Evolutionary conservation across 179 eudicot species (phyloP).

Genomic region (Beta corolliflora): DNA sequence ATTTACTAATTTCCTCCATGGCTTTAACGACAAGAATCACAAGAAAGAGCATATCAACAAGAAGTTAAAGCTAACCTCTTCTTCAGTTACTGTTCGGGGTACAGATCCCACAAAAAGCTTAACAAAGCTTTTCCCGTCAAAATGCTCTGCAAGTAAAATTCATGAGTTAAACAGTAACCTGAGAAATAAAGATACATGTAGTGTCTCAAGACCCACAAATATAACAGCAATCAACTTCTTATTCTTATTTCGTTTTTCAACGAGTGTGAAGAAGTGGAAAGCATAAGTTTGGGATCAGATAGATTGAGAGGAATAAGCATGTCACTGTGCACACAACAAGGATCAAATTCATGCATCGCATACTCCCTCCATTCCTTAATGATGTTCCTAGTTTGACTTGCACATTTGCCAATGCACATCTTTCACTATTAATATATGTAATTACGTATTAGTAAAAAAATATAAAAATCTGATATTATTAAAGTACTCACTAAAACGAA

Average conservation of each 20-base stretch:
- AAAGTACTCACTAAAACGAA: too few species aligned
- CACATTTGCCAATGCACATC: too few species aligned
- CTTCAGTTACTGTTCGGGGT: constrained; percentile 91
- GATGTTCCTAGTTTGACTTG: too few species aligned
- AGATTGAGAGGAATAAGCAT: not conserved
- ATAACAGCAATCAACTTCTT: not conserved
- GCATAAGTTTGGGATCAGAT: not conserved
- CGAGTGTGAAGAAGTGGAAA: not conserved
- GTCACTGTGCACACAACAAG: constrained; percentile 1
- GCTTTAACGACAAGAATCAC: not conserved
- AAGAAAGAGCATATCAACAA: not conserved
- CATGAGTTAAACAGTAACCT: not conserved
- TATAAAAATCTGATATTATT: too few species aligned
- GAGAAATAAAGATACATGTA: not conserved
- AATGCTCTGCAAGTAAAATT: constrained; percentile 45
- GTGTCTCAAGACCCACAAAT: not conserved
- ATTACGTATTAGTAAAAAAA: too few species aligned
- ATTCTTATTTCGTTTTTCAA: not conserved
- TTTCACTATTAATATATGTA: too few species aligned
- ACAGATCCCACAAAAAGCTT: constrained; percentile 98
- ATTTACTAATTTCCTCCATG: too few species aligned
- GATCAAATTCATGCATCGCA: not conserved
- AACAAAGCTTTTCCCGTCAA: constrained; percentile 64
- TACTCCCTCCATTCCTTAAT: too few species aligned
- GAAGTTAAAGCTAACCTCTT: constrained; percentile 60